A percentile compares a stretch with the other conserved stretches of the same genome.
phyloP scores from a whole-genome alignment of 176 grass and related monocot genomes.

The Puya raimondii region DNA sequence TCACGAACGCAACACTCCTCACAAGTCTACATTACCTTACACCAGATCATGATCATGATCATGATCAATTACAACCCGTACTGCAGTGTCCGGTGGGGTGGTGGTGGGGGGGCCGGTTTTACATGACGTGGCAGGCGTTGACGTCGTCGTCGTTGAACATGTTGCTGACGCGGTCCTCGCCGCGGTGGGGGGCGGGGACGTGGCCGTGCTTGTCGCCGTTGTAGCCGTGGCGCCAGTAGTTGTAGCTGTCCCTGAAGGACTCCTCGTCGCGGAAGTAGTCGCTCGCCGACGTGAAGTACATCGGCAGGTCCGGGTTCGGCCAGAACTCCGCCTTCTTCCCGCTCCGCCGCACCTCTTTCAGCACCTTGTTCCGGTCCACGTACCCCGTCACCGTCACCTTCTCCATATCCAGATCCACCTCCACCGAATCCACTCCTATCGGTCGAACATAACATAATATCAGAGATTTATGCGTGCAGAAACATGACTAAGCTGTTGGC shows the following conservation, averaged over 20 bases:
- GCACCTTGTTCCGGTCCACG: conserved; percentile 50
- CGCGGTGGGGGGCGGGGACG: conserved; percentile 38
- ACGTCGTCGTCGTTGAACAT: conserved; percentile 74
- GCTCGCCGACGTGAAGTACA: conserved; percentile 57
- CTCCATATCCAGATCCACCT: conserved; percentile 53
- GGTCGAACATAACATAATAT: neutral
- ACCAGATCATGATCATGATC: too few species aligned
- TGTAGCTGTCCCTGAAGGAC: conserved; percentile 68
- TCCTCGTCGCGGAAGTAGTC: conserved; percentile 77
- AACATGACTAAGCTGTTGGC: too few species aligned
- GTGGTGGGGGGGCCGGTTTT: neutral
- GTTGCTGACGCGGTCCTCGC: conserved; percentile 70
- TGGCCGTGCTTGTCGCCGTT: conserved; percentile 68
- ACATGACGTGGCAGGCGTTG: conserved; percentile 70
- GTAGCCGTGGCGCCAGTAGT: conserved; percentile 77
- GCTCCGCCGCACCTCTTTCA: conserved; percentile 81
- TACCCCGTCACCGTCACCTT: conserved; percentile 83
- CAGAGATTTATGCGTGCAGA: too few species aligned
- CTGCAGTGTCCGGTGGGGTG: neutral
- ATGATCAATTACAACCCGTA: too few species aligned
- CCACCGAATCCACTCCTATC: conserved; percentile 57
- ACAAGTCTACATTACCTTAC: too few species aligned
- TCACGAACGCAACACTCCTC: too few species aligned
- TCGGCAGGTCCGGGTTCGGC: conserved; percentile 47
- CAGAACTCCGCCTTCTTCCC: conserved; percentile 87